Base-by-base conservation (phyloP, 495 filamentous ascomycete species). In the Penicillium goetzii region DNA sequence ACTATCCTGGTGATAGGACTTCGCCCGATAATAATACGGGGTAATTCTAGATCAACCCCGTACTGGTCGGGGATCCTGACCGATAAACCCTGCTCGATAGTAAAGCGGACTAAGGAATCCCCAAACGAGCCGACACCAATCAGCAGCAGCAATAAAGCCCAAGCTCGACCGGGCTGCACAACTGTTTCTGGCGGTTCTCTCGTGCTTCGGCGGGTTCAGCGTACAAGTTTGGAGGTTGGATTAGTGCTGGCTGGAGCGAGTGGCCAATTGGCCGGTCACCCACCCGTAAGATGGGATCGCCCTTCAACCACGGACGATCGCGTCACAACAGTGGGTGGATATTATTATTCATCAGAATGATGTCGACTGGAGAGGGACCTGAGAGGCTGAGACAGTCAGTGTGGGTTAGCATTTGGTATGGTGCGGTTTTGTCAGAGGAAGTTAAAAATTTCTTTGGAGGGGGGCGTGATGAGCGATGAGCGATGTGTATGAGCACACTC, bases 201-300 rank as follows among this genome's bases (percentile, higher is more conserved):
- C 19, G 9, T 3, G 30, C 17, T 30, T 34, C 8, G 4, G 17
- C 32, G 28, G 32, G 30, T 33, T 55, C n/a, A 12, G 32, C 5
- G 15, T 36, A 8, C n/a, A 32, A 32, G 26, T 30, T 36, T 25
- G 52, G 30, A 55, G 52, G 47, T 51, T 9, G 15, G 21, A 51
- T n/a, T 51, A 30, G 47, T 51, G 47, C 47, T 50, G 25, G 47
- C 11, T 15, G 5, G 23, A 47, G 30, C n/a, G 33, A n/a, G 33
- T 7, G 26, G 15, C 28, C 45, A 21, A 63, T 63, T 59, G 61
- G 61, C 21, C 28, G 26, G 47, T 19, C 62, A 30, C 45, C 58
- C 58, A 51, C 43, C 58, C 47, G 23, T 36, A 36, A 3, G n/a
- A 26, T 55, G 30, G n/a, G 52, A 55, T 55, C 52, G 23, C 47